Conservation (phyloP, 176 grass and related monocot genomes). For the bread wheat (Triticum aestivum) region IWGSC_CS_RefSeq_v2.1 NC_057812.1:734345106-734345605, state of each 20-base stretch:
- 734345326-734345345: constrained; percentile 40
- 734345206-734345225: constrained; percentile 72
- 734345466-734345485: constrained; percentile 5
- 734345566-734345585: constrained; percentile 73
- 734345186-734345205: constrained; percentile 63
- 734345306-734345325: constrained; percentile 33
- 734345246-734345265: constrained; percentile 67
- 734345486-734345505: constrained; percentile 6
- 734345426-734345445: background rate
- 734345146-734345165: background rate
- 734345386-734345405: constrained; percentile 37
- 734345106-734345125: constrained; percentile 69
- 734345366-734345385: background rate
- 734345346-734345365: background rate
- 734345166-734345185: background rate
- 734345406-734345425: constrained; percentile 24
- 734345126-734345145: constrained; percentile 58
- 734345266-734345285: constrained; percentile 88
- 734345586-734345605: constrained; percentile 74
- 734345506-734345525: constrained; percentile 51
- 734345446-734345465: background rate
- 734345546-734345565: background rate
- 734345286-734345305: constrained; percentile 76
- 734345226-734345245: constrained; percentile 43
- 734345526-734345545: background rate